Evolutionary conservation across 2,329 filamentous ascomycete species (phyloP), one percentile per base, ranked within the genome.

Genomic region (Beauveria pseudobassiana): DNA sequence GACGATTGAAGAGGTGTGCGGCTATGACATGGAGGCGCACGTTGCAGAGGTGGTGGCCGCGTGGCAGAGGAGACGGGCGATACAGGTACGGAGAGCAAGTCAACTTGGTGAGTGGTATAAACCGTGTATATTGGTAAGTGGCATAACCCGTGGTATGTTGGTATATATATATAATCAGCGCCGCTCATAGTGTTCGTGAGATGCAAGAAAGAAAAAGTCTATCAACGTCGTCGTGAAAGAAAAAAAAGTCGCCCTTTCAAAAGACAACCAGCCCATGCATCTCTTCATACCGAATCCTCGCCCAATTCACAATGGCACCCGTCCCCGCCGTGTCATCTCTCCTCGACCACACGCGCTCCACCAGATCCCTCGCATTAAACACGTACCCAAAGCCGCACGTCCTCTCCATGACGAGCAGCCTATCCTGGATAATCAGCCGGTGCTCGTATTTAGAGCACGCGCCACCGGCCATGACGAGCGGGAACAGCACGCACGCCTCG

Each of bases 1-100:
- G 60, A 86, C 83, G 0, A 85, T 86, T 57, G 81, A 85, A 63
- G 83, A 86, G 68, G 85, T 86, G 80, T 86, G 86, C 64, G 74
- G 73, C 73, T 81, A 76, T 72, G 78, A 75, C 59, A 52, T 64
- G 63, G 43, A 64, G 7, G 49, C 53, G 43, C 63, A 64, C 34
- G 22, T 64, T 14, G 63, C 55, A 7, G 60, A 53, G 40, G 24
- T 60, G 28, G 58, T 60, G 38, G 58, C 49, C 5, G 58, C 24
- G 40, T 60, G 38, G 34, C 28, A 38, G 7, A 53, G 28, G 49
- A 53, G 5, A 46, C 3, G n/a, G 16, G 34, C 34, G 34, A 14
- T 2, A 38, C 12, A 38, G 34, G 1, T 38, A 38, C 34, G 34
- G 34, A 38, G 34, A 38, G 34, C 34, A 38, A 38, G 34, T 38